Base-by-base conservation (phyloP, 2,329 filamentous ascomycete species). In the Neurospora sp. region DNA sequence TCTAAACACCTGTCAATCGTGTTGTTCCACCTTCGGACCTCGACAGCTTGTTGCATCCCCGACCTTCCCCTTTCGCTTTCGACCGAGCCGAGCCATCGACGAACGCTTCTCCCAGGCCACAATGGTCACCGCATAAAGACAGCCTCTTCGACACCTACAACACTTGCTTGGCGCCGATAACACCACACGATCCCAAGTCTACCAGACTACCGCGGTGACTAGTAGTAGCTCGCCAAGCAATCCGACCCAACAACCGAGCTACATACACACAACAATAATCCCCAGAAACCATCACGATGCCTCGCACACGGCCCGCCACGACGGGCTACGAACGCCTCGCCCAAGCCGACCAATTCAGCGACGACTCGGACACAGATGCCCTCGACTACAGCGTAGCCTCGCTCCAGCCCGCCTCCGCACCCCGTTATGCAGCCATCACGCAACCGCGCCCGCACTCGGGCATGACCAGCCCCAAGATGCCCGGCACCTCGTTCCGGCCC, bases 291-390 rank as follows among this genome's bases (percentile, higher is more conserved):
- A 70, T 71, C 75, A 83, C 77, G 73, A 92, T 92, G 90, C 85
- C 90, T 76, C 88, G 87, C 78, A 83, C 83, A 73, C 86, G 90
- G 70, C 91, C 90, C 72, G 85, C 90, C 71, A 92, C 90, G 62
- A 94, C 92, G 73, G 92, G 92, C 80, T 96, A 96, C 82, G 92
- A 93, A 80, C 91, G 91, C 77, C 89, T 96, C 71, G 90, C 92
- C 73, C 92, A 96, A 81, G 92, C 91, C 75, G 92, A 94, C 77
- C 89, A 90, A 75, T 85, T 90, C 76, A 90, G 89, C 79, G 90
- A 91, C 77, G 89, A 91, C 70, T 91, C 90, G 69, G 90, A 92
- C 73, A 87, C 90, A 70, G 89, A 91, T 70, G 68, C 82, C 77
- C 78, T 89, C 74, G 79, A 83, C 72, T 81, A 85, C 70, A 82